Percentiles rank a stretch among this genome's conserved stretches.
phyloP scores from a whole-genome alignment of 805 yeast species.

The Nakazawaea populi region DNA sequence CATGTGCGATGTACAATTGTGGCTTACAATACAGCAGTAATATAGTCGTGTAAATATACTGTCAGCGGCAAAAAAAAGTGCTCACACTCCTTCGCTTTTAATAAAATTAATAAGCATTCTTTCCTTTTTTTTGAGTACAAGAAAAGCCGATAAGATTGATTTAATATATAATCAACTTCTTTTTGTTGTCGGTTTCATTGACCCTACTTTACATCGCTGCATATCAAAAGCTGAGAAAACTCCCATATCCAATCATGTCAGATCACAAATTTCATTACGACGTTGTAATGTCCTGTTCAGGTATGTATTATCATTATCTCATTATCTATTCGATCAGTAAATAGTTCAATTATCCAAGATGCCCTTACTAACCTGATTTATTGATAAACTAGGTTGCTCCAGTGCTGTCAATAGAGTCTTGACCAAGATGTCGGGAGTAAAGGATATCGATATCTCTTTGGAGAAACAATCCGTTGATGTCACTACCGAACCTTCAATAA shows the following conservation, averaged over 20 bases:
- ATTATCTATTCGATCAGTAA: neutral
- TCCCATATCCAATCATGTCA: conserved; percentile 26
- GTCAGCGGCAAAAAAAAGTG: too few species aligned
- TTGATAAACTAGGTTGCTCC: conserved; percentile 55
- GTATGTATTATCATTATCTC: conserved; percentile 21
- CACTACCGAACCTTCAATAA: conserved; percentile 43
- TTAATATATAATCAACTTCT: too few species aligned
- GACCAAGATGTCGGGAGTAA: conserved; percentile 66
- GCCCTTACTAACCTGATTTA: neutral
- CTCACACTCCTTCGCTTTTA: too few species aligned
- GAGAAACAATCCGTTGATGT: conserved; percentile 82
- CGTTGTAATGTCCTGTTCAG: conserved; percentile 81
- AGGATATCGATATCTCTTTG: conserved; percentile 65
- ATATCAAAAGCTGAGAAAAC: too few species aligned
- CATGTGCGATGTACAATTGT: too few species aligned
- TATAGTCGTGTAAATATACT: too few species aligned
- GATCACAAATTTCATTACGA: conserved; percentile 68
- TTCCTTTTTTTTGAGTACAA: too few species aligned
- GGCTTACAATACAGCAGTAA: too few species aligned
- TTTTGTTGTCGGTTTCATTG: too few species aligned
- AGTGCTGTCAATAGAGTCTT: conserved; percentile 79
- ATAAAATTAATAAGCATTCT: too few species aligned
- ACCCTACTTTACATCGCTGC: too few species aligned
- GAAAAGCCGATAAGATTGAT: too few species aligned
- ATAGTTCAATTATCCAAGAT: neutral